These are phyloP conservation scores for Cercophora scortea DNA, from an alignment of 495 filamentous ascomycete genomes.

Conservation along the genomic window DNA sequence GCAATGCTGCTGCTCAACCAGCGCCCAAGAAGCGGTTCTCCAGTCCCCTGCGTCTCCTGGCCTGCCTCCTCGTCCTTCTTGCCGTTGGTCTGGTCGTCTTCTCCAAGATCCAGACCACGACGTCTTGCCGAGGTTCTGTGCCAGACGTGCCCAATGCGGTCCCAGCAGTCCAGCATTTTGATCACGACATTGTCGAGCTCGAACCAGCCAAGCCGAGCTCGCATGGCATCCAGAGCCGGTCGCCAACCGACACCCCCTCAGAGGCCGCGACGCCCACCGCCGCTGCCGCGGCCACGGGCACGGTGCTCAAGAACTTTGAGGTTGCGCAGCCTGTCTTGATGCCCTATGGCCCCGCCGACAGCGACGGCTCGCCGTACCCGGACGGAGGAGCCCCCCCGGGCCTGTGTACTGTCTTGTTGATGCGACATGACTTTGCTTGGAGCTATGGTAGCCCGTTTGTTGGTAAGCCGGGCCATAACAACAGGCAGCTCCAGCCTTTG, in stretches of 20 bases:
- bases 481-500: no score
- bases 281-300: slow-evolving; percentile 9
- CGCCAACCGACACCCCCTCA: not conserved
- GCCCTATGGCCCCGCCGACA: slow-evolving; percentile 32
- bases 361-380: slow-evolving; percentile 20
- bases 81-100: not conserved
- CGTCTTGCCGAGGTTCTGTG: not conserved
- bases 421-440: slow-evolving; percentile 65
- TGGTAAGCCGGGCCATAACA: slow-evolving; percentile 38
- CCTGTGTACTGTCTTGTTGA: slow-evolving; percentile 50
- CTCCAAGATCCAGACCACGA: not conserved
- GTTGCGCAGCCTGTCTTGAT: slow-evolving; percentile 58
- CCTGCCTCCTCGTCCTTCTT: not conserved
- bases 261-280: slow-evolving; percentile 1
- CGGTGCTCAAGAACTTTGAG: slow-evolving; percentile 55
- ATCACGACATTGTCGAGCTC: not conserved
- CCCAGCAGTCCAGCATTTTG: no score
- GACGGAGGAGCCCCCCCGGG: slow-evolving; percentile 9
- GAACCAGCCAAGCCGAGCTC: not conserved
- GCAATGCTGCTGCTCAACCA: not conserved
- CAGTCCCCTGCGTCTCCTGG: not conserved
- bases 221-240: slow-evolving; percentile 1
- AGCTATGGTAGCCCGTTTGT: slow-evolving; percentile 77
- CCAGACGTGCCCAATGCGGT: no score
- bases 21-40: not conserved